Evolutionary conservation across 140 eudicot genomes (phyloP), one percentile per base, ranked within the genome.

Genomic region (Flaveria floridana): DNA sequence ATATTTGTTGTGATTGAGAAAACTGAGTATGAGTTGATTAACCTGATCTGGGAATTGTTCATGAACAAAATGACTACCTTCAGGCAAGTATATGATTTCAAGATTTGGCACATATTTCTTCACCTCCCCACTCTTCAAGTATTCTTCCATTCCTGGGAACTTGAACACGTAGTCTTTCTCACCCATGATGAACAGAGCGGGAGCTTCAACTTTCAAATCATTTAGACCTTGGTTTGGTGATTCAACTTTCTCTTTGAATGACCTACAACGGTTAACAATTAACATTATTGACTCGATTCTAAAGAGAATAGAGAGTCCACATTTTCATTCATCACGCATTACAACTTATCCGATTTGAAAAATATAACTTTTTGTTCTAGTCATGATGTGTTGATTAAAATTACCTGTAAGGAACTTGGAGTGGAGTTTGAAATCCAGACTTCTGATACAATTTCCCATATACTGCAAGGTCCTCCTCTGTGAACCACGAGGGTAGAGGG

Each of bases 361-460:
- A 30, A 3, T 30, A 3, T 30, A 30, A 30, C 3, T 30, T 30
- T 30, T 0, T 47, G 11, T 56, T 56, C 1, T 20, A 56, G 20
- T 57, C 16, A 57, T 57, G 57, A 39, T 56, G 20, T 11, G 41
- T 72, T 72, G 6, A 0, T 7, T 39, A 37, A 7, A 55, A 73
- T 69, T 77, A 89, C 96, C 96, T 89, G 20, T 89, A 87, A 8
- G 96, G 96, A 61, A 87, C 90, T 78, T 83, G 81, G 39, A 89
- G 72, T 14, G 96, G 81, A 25, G 89, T 90, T 69, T 74, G 76
- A 79, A 87, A 87, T 76, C 91, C 94, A 52, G 89, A 87, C 53
- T 85, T 90, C 11, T 70, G 84, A 51, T 82, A 87, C 18, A 81
- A 71, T n/a, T 71, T 81, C 0, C 84, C 94, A 74, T 85, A 90